Conservation (phyloP, 352 stramenopile genomes). For the Globisporangium acanthophoron region DNA sequence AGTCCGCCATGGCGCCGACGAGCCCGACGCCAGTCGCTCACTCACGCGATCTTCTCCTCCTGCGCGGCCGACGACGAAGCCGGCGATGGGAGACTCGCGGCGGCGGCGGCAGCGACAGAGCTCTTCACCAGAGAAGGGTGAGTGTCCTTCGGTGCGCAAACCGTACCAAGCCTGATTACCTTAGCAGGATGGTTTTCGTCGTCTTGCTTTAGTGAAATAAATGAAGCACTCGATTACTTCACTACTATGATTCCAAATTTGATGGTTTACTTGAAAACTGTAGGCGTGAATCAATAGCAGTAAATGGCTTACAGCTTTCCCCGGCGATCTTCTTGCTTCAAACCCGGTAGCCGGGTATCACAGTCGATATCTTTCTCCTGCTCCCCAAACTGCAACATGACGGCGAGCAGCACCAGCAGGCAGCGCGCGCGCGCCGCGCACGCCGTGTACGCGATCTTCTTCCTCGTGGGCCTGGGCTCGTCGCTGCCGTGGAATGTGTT, state of each 20-base stretch:
- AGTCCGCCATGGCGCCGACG: constrained; percentile 11
- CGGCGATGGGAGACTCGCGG: background rate
- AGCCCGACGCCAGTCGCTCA: background rate
- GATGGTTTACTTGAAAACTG: no score
- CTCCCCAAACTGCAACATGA: background rate
- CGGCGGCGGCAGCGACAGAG: background rate
- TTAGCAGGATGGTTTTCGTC: background rate
- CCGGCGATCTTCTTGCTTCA: background rate
- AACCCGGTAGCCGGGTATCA: background rate
- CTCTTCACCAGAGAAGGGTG: background rate
- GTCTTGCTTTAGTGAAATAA: background rate
- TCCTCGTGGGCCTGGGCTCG: constrained; percentile 69
- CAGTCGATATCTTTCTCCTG: background rate
- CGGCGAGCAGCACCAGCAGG: background rate
- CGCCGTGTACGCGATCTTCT: constrained; percentile 65
- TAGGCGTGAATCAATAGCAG: no score
- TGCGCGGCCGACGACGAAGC: background rate
- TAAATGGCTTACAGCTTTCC: no score
- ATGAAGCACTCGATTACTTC: no score
- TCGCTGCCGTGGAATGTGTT: constrained; percentile 86
- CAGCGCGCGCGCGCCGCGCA: constrained; percentile 25
- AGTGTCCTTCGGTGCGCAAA: background rate
- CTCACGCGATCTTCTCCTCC: background rate
- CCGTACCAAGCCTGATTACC: background rate
- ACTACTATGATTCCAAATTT: no score